phyloP scores from a whole-genome alignment of 306 rosid species.

The Dryas alaskensis region DNA sequence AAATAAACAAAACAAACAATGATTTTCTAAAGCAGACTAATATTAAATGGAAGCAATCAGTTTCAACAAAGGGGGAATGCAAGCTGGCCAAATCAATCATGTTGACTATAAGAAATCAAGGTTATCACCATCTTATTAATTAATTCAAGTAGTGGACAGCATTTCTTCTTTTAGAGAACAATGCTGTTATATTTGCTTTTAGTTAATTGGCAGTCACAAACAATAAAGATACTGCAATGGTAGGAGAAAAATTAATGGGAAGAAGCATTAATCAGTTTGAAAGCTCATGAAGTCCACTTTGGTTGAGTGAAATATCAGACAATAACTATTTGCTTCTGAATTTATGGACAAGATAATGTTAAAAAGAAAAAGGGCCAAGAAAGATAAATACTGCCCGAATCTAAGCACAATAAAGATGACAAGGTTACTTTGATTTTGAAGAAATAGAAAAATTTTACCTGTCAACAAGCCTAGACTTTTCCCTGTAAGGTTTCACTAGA shows the following conservation, averaged over 20 bases:
- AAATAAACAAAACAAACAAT: not conserved
- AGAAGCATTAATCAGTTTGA: too few relatives aligned
- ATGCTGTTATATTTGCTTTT: not conserved
- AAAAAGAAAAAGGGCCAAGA: not conserved
- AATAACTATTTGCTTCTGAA: not conserved
- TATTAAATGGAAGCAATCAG: not conserved
- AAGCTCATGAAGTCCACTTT: too few relatives aligned
- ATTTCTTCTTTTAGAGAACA: conserved; percentile 1
- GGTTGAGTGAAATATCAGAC: not conserved
- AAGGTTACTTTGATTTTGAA: not conserved
- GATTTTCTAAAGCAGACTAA: not conserved
- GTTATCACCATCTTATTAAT: not conserved
- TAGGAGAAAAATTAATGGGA: too few relatives aligned
- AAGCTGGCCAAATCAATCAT: conserved; percentile 7
- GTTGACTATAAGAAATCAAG: not conserved
- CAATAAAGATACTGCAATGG: too few relatives aligned
- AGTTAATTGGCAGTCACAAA: not conserved
- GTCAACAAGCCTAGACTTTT: conserved; percentile 38
- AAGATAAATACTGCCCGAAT: not conserved
- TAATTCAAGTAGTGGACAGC: not conserved
- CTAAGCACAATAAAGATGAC: not conserved
- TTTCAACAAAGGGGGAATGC: conserved; percentile 9
- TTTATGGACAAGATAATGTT: not conserved
- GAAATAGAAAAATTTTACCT: conserved; percentile 24
- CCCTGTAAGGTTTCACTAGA: conserved; percentile 50